These are phyloP conservation scores for Leccinellum rugosiceps DNA, from an alignment of 768 basidiomycete genomes.

Conservation along the genomic window DNA sequence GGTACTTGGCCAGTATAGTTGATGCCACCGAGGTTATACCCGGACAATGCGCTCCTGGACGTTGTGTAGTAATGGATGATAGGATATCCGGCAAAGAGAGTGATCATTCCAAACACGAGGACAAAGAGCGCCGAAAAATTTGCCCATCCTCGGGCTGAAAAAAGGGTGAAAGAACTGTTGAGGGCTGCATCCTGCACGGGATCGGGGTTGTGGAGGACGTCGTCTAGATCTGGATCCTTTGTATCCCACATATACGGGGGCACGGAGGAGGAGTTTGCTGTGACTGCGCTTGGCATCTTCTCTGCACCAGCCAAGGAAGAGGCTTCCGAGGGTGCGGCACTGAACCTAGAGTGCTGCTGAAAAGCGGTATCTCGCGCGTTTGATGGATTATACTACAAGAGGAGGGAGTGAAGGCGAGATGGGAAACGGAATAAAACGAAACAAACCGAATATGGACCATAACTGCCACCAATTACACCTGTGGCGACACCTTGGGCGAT, in stretches of 20 bases:
- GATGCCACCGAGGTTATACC: constrained; percentile 82
- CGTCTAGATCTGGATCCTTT: constrained; percentile 84
- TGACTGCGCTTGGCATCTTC: constrained; percentile 27
- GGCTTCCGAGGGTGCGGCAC: constrained; percentile 47
- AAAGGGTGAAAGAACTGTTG: constrained; percentile 62
- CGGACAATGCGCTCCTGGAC: constrained; percentile 31
- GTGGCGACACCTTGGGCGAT: constrained; percentile 78
- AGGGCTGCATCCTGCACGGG: constrained; percentile 61
- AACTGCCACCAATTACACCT: constrained; percentile 73
- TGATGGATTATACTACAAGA: constrained; percentile 53
- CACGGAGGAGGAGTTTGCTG: constrained; percentile 55
- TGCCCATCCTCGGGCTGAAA: constrained; percentile 79
- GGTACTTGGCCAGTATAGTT: constrained; percentile 90
- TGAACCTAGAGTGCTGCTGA: constrained; percentile 53
- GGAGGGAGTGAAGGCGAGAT: not conserved
- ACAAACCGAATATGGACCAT: constrained; percentile 86
- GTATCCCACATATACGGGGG: constrained; percentile 75
- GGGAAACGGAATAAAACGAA: not conserved
- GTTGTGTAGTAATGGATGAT: constrained; percentile 58
- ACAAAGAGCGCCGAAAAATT: constrained; percentile 75
- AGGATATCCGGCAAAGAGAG: constrained; percentile 87
- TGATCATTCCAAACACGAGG: constrained; percentile 64
- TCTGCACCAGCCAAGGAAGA: constrained; percentile 39
- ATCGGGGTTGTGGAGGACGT: constrained; percentile 86
- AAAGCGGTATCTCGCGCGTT: constrained; percentile 39